These are phyloP conservation scores for Cavenderia fasciculata DNA, from an alignment of 78 protist genomes.

Conservation along the genomic window DNA sequence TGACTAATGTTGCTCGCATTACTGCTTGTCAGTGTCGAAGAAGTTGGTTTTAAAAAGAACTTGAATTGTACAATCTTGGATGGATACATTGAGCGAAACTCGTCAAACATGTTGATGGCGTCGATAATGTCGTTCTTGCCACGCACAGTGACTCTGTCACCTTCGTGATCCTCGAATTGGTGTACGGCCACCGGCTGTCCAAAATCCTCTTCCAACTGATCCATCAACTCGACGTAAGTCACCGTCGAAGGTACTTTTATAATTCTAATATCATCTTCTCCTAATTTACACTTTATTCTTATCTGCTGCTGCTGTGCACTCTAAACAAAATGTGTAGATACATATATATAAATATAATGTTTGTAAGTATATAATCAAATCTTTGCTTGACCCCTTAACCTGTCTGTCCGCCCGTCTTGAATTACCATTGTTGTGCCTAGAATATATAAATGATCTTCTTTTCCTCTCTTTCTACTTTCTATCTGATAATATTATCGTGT, in stretches of 20 bases:
- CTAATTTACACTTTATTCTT: slow-evolving; percentile 63
- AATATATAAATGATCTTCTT: too few relatives aligned
- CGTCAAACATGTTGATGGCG: slow-evolving; percentile 23
- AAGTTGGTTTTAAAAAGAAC: slow-evolving; percentile 38
- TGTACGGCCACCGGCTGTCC: not conserved
- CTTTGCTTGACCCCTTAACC: too few relatives aligned
- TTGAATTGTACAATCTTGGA: not conserved
- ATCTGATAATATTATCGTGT: too few relatives aligned
- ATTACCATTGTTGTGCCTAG: too few relatives aligned
- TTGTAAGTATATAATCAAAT: too few relatives aligned
- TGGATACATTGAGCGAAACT: slow-evolving; percentile 25
- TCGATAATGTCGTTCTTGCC: slow-evolving; percentile 33
- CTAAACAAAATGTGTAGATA: too few relatives aligned
- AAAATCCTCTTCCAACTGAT: slow-evolving; percentile 57
- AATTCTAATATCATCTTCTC: slow-evolving; percentile 65
- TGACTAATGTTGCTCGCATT: not conserved
- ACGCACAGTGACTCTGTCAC: slow-evolving; percentile 30
- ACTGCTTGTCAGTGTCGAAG: not conserved
- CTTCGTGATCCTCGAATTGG: slow-evolving; percentile 60
- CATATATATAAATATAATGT: too few relatives aligned
- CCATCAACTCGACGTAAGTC: slow-evolving; percentile 4
- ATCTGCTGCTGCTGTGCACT: too few relatives aligned
- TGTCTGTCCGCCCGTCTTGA: too few relatives aligned
- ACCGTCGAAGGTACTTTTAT: slow-evolving; percentile 20
- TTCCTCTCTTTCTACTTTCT: too few relatives aligned